A percentile compares a stretch with the other conserved stretches of the same genome.
These are phyloP conservation scores for Aaosphaeria arxii DNA, from an alignment of 2,329 filamentous ascomycete species.

Conservation along the genomic window DNA sequence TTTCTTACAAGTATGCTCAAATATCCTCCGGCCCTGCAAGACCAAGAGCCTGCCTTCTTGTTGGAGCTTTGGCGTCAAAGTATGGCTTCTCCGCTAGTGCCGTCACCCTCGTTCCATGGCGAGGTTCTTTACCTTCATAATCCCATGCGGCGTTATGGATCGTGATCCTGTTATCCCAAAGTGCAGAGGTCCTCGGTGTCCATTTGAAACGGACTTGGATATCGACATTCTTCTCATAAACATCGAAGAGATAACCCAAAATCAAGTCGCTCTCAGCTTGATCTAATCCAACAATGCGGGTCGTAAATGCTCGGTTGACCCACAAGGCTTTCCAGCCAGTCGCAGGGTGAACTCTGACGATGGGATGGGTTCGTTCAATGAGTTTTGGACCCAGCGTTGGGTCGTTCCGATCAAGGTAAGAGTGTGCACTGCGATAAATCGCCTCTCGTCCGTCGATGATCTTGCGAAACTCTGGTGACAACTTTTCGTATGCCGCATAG, in stretches of 20 bases:
- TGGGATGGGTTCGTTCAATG: constrained; percentile 65
- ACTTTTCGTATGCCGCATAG: constrained; percentile 70
- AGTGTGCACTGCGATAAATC: constrained; percentile 64
- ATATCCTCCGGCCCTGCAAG: constrained; percentile 58
- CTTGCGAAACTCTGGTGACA: constrained; percentile 66
- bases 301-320: constrained; percentile 69
- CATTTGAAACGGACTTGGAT: constrained; percentile 71
- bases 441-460: constrained; percentile 67
- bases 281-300: constrained; percentile 66
- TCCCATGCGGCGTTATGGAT: constrained; percentile 76
- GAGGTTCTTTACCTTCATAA: constrained; percentile 63
- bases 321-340: constrained; percentile 73
- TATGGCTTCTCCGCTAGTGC: constrained; percentile 68
- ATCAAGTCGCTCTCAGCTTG: constrained; percentile 67
- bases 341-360: constrained; percentile 68
- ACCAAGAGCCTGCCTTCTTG: constrained; percentile 64
- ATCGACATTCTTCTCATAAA: constrained; percentile 67
- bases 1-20: constrained; percentile 9
- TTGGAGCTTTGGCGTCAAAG: constrained; percentile 63
- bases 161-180: constrained; percentile 74
- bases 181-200: constrained; percentile 63
- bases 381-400: constrained; percentile 61
- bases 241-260: constrained; percentile 63
- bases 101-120: constrained; percentile 71
- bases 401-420: constrained; percentile 63